Percentiles rank a stretch among this genome's conserved stretches.
Conservation (phyloP, 129 eudicot species). For the Tagetes patula region DNA sequence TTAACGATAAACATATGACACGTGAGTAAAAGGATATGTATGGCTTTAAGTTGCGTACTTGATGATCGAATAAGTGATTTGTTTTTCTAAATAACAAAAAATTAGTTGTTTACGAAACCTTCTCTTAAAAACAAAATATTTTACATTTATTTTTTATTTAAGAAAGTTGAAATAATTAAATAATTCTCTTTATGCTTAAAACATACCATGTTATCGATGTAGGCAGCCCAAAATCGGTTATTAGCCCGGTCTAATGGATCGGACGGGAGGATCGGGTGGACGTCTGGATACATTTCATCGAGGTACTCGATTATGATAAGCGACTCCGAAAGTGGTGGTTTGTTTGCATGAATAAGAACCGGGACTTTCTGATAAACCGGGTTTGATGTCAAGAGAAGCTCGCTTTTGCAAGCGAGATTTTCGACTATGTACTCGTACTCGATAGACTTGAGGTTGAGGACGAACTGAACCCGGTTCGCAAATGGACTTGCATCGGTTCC, state of each 20-base stretch:
- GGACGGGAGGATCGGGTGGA: slow-evolving; percentile 31
- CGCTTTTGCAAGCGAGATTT: slow-evolving; percentile 27
- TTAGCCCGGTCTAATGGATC: slow-evolving; percentile 23
- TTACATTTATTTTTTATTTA: no score
- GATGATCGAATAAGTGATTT: neutral
- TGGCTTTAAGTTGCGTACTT: neutral
- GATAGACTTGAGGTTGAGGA: slow-evolving; percentile 35
- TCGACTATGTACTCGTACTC: slow-evolving; percentile 33
- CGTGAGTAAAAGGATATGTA: no score
- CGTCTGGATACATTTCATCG: slow-evolving; percentile 26
- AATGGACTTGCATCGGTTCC: slow-evolving; percentile 32
- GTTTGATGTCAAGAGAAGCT: slow-evolving; percentile 30
- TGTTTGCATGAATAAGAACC: slow-evolving; percentile 27
- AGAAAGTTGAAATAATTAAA: no score
- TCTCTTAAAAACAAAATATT: no score
- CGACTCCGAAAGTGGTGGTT: slow-evolving; percentile 28
- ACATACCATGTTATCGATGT: slow-evolving; percentile 32
- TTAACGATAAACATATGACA: no score
- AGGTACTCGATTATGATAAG: slow-evolving; percentile 31
- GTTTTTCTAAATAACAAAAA: no score
- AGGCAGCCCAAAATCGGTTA: slow-evolving; percentile 24
- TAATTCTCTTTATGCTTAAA: no score
- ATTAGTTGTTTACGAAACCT: no score
- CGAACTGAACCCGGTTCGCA: slow-evolving; percentile 31
- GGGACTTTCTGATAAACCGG: slow-evolving; percentile 38